Percentiles rank a stretch among this genome's conserved stretches.
phyloP scores from a whole-genome alignment of 305 asterid genomes.

The Fraxinus ornus region DNA sequence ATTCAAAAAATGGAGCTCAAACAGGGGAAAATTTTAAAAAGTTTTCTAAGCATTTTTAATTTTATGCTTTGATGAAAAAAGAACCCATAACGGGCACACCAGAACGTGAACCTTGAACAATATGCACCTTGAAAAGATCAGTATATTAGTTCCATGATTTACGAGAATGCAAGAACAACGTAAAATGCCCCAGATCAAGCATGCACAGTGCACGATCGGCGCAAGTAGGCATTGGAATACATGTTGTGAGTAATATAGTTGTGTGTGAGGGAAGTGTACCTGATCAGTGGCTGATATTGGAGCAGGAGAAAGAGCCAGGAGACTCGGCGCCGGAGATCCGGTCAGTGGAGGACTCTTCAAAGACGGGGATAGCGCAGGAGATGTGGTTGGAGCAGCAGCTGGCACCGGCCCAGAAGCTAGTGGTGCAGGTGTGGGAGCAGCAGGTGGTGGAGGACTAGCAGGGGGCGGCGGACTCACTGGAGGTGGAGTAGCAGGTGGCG shows the following conservation, averaged over 20 bases:
- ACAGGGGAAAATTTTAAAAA: neutral
- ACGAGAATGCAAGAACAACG: neutral
- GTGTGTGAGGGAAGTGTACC: conserved; percentile 29
- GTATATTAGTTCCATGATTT: neutral
- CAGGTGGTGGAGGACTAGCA: conserved; percentile 51
- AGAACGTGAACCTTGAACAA: neutral
- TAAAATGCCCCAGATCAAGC: neutral
- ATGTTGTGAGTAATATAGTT: neutral
- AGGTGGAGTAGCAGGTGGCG: conserved; percentile 33
- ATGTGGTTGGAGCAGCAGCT: conserved; percentile 41
- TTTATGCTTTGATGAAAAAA: too few relatives aligned
- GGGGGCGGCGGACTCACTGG: conserved; percentile 35
- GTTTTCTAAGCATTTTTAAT: neutral
- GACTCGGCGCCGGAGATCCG: conserved; percentile 59
- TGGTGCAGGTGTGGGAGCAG: conserved; percentile 57
- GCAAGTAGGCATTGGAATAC: neutral
- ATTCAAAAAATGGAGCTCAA: too few relatives aligned
- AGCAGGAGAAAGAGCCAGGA: conserved; percentile 47
- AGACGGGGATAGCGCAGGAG: conserved; percentile 54
- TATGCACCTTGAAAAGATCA: neutral
- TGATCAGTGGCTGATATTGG: conserved; percentile 57
- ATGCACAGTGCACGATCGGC: neutral
- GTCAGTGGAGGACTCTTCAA: conserved; percentile 51
- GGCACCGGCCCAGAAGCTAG: conserved; percentile 41
- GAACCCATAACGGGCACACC: neutral